These are phyloP conservation scores for Penicillium sp. DNA, from an alignment of 2,329 filamentous ascomycete genomes.

Conservation along the genomic window DNA sequence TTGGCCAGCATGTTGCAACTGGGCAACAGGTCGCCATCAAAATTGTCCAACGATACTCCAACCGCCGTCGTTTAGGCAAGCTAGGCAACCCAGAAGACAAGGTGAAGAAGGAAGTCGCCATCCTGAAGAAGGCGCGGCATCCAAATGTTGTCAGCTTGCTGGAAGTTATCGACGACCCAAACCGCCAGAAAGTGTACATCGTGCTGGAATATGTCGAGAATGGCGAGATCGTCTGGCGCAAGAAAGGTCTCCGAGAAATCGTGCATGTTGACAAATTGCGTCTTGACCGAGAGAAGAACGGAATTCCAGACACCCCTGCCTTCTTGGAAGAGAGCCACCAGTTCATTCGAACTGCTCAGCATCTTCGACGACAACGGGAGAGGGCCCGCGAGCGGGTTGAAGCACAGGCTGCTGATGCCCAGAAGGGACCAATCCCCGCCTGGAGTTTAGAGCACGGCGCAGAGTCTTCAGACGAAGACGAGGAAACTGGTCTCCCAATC, in stretches of 20 bases:
- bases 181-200: conserved; percentile 97
- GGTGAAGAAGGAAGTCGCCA: conserved; percentile 94
- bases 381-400: conserved; percentile 62
- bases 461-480: conserved; percentile 54
- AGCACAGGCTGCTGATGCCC: conserved; percentile 58
- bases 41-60: conserved; percentile 95
- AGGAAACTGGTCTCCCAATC: conserved; percentile 34
- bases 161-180: conserved; percentile 96
- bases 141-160: conserved; percentile 94
- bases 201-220: conserved; percentile 93
- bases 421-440: conserved; percentile 58
- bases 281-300: conserved; percentile 73
- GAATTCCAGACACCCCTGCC: conserved; percentile 68
- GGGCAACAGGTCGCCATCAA: conserved; percentile 91
- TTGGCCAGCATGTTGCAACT: conserved; percentile 77
- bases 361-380: conserved; percentile 49
- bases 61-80: conserved; percentile 83
- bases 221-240: conserved; percentile 92
- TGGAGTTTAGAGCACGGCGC: conserved; percentile 86
- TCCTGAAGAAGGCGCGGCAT: conserved; percentile 96
- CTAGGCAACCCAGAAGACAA: conserved; percentile 68
- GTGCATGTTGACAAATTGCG: conserved; percentile 79
- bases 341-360: conserved; percentile 41
- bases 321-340: conserved; percentile 48
- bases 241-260: conserved; percentile 81